Evolutionary conservation across 352 stramenopile genomes (phyloP).

Genomic region (Globisporangium splendens): DNA sequence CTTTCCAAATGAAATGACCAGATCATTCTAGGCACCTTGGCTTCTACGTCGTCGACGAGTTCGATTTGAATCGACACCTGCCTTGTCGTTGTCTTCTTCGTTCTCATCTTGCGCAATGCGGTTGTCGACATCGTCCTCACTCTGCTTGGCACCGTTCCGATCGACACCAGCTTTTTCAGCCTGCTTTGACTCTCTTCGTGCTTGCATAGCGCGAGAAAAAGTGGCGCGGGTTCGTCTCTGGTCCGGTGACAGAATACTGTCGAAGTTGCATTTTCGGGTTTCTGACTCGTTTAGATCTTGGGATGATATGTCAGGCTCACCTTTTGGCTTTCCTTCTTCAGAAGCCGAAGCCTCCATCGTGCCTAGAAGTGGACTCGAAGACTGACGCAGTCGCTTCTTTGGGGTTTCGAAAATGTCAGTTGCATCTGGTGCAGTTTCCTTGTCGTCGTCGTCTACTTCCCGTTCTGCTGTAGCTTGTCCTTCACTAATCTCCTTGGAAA

Average conservation of each 20-base stretch:
- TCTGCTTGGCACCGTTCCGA: not conserved
- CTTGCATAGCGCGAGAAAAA: not conserved
- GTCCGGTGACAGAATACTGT: not conserved
- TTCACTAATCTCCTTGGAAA: not conserved
- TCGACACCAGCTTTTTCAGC: too few species aligned
- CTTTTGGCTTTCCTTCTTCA: not conserved
- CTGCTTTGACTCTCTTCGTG: slow-evolving; percentile 3
- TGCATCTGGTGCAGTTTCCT: slow-evolving; percentile 6
- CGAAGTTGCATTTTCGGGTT: not conserved
- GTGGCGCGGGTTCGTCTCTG: not conserved
- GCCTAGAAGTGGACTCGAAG: not conserved
- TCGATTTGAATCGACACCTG: not conserved
- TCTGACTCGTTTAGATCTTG: not conserved
- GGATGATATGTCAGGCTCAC: not conserved
- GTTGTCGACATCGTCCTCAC: not conserved
- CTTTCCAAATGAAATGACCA: not conserved
- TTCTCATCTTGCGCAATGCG: not conserved
- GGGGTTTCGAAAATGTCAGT: not conserved
- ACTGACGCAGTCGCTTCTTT: not conserved
- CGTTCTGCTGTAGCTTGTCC: not conserved
- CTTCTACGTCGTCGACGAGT: not conserved
- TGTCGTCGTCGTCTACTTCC: not conserved
- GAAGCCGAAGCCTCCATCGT: not conserved
- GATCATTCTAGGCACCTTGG: not conserved
- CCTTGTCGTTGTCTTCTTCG: not conserved